A percentile compares a stretch with the other conserved stretches of the same genome.
Evolutionary conservation across 345 rosid genomes (phyloP).

Genomic region (Gossypium thurberi): DNA sequence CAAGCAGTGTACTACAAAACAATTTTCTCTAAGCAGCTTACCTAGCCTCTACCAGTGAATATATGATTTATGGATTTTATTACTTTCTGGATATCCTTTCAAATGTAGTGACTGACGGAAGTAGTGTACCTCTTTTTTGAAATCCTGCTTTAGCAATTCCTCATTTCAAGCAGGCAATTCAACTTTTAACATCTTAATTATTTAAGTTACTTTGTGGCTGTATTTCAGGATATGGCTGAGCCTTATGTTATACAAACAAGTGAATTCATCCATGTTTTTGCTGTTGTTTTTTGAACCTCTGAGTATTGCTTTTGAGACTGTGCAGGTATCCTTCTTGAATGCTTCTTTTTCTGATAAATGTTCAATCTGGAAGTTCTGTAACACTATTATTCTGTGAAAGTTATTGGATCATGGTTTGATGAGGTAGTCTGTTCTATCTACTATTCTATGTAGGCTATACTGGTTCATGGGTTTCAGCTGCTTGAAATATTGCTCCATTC

Average conservation of each 20-base stretch:
- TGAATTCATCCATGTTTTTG: slow-evolving; percentile 16
- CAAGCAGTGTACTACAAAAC: neutral
- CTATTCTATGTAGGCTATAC: neutral
- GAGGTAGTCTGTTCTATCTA: neutral
- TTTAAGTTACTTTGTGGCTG: neutral
- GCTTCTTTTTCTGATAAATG: neutral
- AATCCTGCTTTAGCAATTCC: neutral
- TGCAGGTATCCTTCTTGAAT: slow-evolving; percentile 9
- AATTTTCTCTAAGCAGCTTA: neutral
- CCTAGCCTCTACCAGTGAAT: neutral
- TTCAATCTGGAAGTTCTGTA: neutral
- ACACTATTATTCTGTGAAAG: neutral
- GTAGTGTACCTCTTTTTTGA: neutral
- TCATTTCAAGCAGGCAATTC: neutral
- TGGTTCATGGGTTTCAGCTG: slow-evolving; percentile 14
- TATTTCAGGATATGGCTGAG: slow-evolving; percentile 9
- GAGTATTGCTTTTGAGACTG: slow-evolving; percentile 16
- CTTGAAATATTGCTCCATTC: slow-evolving; percentile 11
- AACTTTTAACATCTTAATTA: neutral
- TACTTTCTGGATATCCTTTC: neutral
- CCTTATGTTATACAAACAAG: neutral
- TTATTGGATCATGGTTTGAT: slow-evolving; percentile 1
- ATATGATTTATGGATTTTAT: neutral
- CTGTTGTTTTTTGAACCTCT: slow-evolving; percentile 16
- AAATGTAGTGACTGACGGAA: neutral